Evolutionary conservation across 2,329 filamentous ascomycete genomes (phyloP).

Genomic region (Monosporascus cannonballus): DNA sequence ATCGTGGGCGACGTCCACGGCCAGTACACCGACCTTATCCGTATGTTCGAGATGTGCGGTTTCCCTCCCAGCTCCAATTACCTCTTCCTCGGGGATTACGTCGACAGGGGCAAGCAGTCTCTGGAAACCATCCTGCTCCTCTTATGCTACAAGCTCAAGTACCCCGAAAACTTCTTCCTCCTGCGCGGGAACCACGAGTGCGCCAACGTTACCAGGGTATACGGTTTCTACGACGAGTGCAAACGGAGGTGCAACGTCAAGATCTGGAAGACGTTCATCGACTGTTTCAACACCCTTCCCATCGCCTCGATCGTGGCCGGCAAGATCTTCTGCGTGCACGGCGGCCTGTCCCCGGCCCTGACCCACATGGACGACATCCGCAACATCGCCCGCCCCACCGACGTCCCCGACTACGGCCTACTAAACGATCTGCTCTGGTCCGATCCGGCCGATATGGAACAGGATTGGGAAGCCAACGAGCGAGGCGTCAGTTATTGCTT

Average conservation of each 20-base stretch:
- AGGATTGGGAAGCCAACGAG: constrained; percentile 97
- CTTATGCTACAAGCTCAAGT: constrained; percentile 95
- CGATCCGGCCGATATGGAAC: constrained; percentile 95
- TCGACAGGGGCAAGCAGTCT: constrained; percentile 93
- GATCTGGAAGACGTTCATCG: constrained; percentile 96
- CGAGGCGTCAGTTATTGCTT: constrained; percentile 97
- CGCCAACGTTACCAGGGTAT: constrained; percentile 90
- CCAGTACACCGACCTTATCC: constrained; percentile 91
- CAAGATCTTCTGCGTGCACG: constrained; percentile 97
- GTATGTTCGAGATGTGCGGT: constrained; percentile 98
- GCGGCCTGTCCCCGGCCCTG: constrained; percentile 84
- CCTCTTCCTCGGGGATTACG: constrained; percentile 91
- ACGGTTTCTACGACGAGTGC: constrained; percentile 98
- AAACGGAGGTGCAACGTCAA: constrained; percentile 95
- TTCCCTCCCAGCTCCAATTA: constrained; percentile 91
- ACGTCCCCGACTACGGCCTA: constrained; percentile 93
- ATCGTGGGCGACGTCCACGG: constrained; percentile 96
- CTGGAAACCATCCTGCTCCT: constrained; percentile 90
- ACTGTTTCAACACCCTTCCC: constrained; percentile 91
- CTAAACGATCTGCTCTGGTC: constrained; percentile 96
- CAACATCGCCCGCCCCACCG: constrained; percentile 89
- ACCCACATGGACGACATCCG: constrained; percentile 98
- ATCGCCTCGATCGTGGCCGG: constrained; percentile 95
- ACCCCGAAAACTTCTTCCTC: constrained; percentile 94
- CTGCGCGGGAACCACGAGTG: constrained; percentile 94